Conservation (phyloP, 164 flowering plant species). For the Liquidambar formosana region DNA sequence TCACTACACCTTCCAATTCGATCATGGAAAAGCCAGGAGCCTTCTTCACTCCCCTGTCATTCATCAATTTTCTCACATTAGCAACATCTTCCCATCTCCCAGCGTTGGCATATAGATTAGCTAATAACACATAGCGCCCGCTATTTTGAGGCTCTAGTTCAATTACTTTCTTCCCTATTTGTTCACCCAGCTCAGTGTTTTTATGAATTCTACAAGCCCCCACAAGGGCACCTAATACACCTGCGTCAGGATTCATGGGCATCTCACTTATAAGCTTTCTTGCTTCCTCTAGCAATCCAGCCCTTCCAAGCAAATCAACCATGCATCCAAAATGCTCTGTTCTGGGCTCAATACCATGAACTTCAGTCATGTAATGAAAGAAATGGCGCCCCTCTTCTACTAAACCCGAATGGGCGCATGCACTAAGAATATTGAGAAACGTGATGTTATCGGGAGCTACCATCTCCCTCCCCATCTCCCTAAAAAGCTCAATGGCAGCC, state of each 20-base stretch:
- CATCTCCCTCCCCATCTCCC: conserved; percentile 38
- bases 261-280: conserved; percentile 40
- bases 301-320: conserved; percentile 62
- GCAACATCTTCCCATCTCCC: conserved; percentile 70
- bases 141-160: conserved; percentile 58
- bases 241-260: conserved; percentile 52
- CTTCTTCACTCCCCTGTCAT: conserved; percentile 58
- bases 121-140: conserved; percentile 61
- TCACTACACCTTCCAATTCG: conserved; percentile 51
- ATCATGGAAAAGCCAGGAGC: conserved; percentile 62
- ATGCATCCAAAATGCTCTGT: conserved; percentile 64
- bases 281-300: conserved; percentile 58
- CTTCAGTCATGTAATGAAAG: conserved; percentile 45
- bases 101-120: conserved; percentile 58
- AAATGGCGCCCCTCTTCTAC: conserved; percentile 51
- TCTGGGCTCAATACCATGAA: conserved; percentile 40
- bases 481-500: conserved; percentile 48
- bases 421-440: conserved; percentile 52
- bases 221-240: conserved; percentile 58
- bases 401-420: conserved; percentile 67
- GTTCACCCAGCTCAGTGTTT: conserved; percentile 50
- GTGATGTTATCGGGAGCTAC: conserved; percentile 52
- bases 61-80: conserved; percentile 58
- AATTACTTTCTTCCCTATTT: conserved; percentile 47
- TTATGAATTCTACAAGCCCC: conserved; percentile 60